phyloP scores from a whole-genome alignment of 345 rosid genomes.

The Viola odorata region DNA sequence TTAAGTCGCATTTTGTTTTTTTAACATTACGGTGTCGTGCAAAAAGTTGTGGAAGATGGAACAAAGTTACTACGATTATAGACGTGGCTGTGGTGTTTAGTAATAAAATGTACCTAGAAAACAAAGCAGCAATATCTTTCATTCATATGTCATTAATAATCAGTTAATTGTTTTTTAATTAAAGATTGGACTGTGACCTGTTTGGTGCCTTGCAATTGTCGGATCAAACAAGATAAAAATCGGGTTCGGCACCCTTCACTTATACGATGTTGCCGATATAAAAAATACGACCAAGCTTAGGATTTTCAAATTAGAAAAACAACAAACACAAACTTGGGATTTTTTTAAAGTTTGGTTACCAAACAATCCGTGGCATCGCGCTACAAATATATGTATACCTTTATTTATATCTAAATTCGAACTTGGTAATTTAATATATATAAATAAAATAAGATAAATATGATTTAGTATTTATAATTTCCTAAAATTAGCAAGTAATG shows the following conservation, averaged over 20 bases:
- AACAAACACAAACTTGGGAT: not conserved
- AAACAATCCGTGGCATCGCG: no score
- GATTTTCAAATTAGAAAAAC: not conserved
- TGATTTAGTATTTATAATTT: no score
- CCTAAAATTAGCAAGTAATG: no score
- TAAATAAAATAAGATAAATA: no score
- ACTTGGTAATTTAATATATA: no score
- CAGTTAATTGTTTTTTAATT: not conserved
- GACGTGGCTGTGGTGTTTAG: constrained; percentile 6
- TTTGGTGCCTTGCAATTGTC: constrained; percentile 22
- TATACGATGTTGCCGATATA: not conserved
- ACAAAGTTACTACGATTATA: not conserved
- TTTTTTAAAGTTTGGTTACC: no score
- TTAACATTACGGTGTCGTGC: not conserved
- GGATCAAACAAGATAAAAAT: constrained; percentile 20
- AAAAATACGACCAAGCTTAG: not conserved
- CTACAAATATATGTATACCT: no score
- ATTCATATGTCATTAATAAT: not conserved
- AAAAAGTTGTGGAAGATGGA: not conserved
- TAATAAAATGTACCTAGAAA: constrained; percentile 13
- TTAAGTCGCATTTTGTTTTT: not conserved
- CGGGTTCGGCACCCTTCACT: constrained; percentile 19
- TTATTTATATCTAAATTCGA: no score
- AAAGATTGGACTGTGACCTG: constrained; percentile 16
- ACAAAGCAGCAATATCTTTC: constrained; percentile 23